Conservation (phyloP, 2,329 filamentous ascomycete species). For the Colletotrichum musae region DNA sequence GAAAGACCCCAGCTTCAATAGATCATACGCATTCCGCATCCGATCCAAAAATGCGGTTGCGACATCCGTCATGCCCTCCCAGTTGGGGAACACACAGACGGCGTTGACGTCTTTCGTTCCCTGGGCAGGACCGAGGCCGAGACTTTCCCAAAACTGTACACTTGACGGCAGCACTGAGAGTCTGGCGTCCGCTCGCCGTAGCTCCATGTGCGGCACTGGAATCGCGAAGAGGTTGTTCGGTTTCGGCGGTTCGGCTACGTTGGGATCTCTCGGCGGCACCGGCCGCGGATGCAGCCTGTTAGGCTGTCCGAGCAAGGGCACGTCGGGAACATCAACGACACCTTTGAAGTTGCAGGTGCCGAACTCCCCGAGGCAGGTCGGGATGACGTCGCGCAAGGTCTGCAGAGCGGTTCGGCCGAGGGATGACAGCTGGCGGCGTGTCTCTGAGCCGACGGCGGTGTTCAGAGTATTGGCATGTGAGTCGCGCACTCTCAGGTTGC, state of each 20-base stretch:
- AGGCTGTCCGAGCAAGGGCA: constrained; percentile 64
- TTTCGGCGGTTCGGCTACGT: constrained; percentile 60
- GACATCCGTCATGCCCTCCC: constrained; percentile 73
- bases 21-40: constrained; percentile 80
- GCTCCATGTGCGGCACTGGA: constrained; percentile 77
- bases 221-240: constrained; percentile 73
- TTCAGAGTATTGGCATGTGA: constrained; percentile 34
- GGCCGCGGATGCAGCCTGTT: constrained; percentile 66
- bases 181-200: constrained; percentile 77
- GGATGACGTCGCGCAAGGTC: constrained; percentile 61
- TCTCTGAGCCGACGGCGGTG: constrained; percentile 48
- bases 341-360: constrained; percentile 37
- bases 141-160: constrained; percentile 84
- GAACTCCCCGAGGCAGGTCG: constrained; percentile 58
- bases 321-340: constrained; percentile 43
- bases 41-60: constrained; percentile 76
- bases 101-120: constrained; percentile 80
- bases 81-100: constrained; percentile 79
- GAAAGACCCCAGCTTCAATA: constrained; percentile 79
- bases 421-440: constrained; percentile 58
- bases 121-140: constrained; percentile 80
- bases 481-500: constrained; percentile 47
- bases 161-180: constrained; percentile 83
- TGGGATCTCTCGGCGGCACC: constrained; percentile 57
- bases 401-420: constrained; percentile 64